Base-by-base conservation (phyloP, 768 basidiomycete species). In the Cystobasidium ongulense region DNA sequence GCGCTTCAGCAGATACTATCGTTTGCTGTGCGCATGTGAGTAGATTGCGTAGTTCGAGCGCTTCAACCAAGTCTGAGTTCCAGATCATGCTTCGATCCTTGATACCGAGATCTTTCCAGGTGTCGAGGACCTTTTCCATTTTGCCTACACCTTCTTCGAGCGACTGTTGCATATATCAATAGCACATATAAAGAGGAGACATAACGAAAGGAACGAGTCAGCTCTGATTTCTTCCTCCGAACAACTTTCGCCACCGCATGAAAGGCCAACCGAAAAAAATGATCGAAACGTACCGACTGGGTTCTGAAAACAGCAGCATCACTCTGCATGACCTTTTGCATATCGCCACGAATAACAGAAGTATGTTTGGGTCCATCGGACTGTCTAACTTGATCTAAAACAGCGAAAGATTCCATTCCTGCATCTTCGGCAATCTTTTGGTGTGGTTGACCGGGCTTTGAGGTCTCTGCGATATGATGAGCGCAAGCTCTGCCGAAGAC, bases 401-500 rank as follows among this genome's bases (percentile, higher is more conserved):
- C 89, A 78, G 89, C 90, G 71, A 98, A 87, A 79, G 87, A 89
- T 74, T 88, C 81, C 62, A 92, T 84, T 68, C 96, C 95, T 76
- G 92, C 88, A 77, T 95, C 88, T 54, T 88, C 89, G 50, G 89
- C 86, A 76, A 98, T 89, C 74, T 85, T 84, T 82, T 91, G 92
- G 84, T 98, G 96, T 11, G 92, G 87, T 80, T 89, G 90, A 72
- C 92, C 92, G 50, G 93, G 92, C 21, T 88, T 88, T 73, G 91
- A 85, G 50, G 86, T 98, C 70, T 95, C 92, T 77, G 87, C 88
- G 81, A 98, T 98, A 83, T 98, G 96, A 82, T 96, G 90, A 31
- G 96, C 95, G 78, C 91, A 93, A n/a, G 96, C 95, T 82, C 96
- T 93, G 78, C 96, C 96, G 79, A 98, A 99, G 77, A 98, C 96